Evolutionary conservation across 768 basidiomycete species (phyloP).

Genomic region (Kwoniella sp.): DNA sequence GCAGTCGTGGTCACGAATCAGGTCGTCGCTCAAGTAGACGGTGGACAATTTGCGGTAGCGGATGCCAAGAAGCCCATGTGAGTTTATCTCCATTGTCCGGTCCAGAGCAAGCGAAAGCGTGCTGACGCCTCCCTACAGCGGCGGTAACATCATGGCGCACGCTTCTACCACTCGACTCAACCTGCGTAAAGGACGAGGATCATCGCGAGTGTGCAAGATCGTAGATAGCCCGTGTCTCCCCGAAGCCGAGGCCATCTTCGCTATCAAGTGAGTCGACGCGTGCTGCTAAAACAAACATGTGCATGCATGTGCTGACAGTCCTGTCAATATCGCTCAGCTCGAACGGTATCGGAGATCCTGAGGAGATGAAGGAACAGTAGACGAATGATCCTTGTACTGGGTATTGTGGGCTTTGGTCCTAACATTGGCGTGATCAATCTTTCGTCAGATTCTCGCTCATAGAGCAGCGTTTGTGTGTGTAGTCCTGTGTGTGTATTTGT

Average conservation of each 20-base stretch:
- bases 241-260: conserved; percentile 93
- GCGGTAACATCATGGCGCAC: conserved; percentile 98
- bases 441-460: not conserved
- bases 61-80: conserved; percentile 94
- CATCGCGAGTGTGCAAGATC: conserved; percentile 91
- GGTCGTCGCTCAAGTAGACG: conserved; percentile 98
- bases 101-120: not conserved
- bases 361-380: conserved; percentile 61
- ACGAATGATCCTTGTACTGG: too few relatives aligned
- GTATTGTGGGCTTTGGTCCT: too few relatives aligned
- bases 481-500: not conserved
- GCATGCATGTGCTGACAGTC: conserved; percentile 12
- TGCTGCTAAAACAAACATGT: not conserved
- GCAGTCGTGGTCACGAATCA: conserved; percentile 98
- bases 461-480: not conserved
- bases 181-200: conserved; percentile 87
- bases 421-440: too few relatives aligned
- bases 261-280: conserved; percentile 63
- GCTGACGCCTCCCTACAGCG: conserved; percentile 54
- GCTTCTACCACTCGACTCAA: conserved; percentile 94
- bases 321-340: conserved; percentile 58
- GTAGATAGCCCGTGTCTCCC: conserved; percentile 97
- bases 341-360: conserved; percentile 91
- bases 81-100: conserved; percentile 21
- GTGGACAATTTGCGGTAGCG: conserved; percentile 81